Evolutionary conservation across 2,329 filamentous ascomycete species (phyloP).

Genomic region (Pseudopyricularia javanii): DNA sequence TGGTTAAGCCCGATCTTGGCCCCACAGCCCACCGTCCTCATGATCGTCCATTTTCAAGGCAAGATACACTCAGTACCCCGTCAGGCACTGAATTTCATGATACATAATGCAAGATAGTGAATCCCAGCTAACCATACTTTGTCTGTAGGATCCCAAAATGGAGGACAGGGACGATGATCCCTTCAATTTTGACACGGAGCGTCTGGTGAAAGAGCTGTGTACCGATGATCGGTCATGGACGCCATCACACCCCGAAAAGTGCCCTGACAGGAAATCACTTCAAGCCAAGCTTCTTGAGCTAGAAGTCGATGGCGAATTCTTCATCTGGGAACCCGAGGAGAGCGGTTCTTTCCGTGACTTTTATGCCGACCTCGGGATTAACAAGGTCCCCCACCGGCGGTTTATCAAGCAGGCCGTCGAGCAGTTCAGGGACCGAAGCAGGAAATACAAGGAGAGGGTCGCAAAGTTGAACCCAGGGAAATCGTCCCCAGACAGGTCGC

Average conservation of each 20-base stretch:
- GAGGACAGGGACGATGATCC: constrained; percentile 39
- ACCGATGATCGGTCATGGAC: constrained; percentile 35
- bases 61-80: too few relatives aligned
- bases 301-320: constrained; percentile 50
- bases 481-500: not conserved
- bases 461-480: not conserved
- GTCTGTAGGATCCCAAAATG: not conserved
- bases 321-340: constrained; percentile 43
- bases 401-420: constrained; percentile 45
- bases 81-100: too few relatives aligned
- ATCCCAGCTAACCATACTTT: not conserved
- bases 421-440: constrained; percentile 39
- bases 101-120: not conserved
- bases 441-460: constrained; percentile 24
- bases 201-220: constrained; percentile 56
- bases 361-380: constrained; percentile 41
- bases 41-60: too few relatives aligned
- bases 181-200: constrained; percentile 59
- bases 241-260: constrained; percentile 18
- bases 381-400: constrained; percentile 41
- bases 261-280: constrained; percentile 41
- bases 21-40: too few relatives aligned
- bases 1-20: too few relatives aligned
- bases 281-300: constrained; percentile 45
- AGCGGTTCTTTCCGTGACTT: constrained; percentile 34